Percentiles rank a stretch among this genome's conserved stretches.
Evolutionary conservation across 2,329 filamentous ascomycete species (phyloP).

Genomic region (Coniochaeta pulveracea): DNA sequence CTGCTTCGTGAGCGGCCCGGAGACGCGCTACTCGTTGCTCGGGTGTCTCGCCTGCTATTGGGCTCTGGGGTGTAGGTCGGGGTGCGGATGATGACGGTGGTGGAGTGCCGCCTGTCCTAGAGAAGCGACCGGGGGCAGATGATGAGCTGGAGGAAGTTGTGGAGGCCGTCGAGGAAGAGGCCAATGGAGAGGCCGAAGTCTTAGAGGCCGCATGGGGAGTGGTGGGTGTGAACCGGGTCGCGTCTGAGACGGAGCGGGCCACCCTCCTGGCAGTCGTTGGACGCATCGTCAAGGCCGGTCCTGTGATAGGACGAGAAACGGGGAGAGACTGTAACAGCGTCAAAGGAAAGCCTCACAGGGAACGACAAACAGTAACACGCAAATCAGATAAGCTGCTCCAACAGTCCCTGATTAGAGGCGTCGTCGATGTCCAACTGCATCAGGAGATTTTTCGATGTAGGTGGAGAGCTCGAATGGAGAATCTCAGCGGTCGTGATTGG

Average conservation of each 20-base stretch:
- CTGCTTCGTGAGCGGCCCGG: conserved; percentile 56
- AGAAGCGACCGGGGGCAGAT: not conserved
- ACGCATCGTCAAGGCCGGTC: no score
- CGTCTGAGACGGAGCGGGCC: conserved; percentile 64
- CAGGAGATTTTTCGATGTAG: conserved; percentile 6
- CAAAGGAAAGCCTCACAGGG: no score
- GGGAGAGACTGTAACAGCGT: no score
- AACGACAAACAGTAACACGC: no score
- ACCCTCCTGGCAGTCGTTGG: no score
- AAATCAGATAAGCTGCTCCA: no score
- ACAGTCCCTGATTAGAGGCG: no score
- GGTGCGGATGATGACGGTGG: conserved; percentile 5
- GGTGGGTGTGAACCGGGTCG: conserved; percentile 66
- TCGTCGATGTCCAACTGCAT: conserved; percentile 4
- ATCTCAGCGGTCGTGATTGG: not conserved
- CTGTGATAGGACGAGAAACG: no score
- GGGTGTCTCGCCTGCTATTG: conserved; percentile 42
- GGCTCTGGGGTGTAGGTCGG: conserved; percentile 5
- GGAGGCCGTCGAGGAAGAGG: no score
- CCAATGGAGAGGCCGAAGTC: conserved; percentile 15
- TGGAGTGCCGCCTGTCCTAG: not conserved
- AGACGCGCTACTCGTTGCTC: conserved; percentile 59
- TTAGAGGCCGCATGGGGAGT: conserved; percentile 61
- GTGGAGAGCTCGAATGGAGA: not conserved
- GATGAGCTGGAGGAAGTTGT: not conserved